phyloP scores from a whole-genome alignment of 495 filamentous ascomycete species.

The Cryomyces minteri region DNA sequence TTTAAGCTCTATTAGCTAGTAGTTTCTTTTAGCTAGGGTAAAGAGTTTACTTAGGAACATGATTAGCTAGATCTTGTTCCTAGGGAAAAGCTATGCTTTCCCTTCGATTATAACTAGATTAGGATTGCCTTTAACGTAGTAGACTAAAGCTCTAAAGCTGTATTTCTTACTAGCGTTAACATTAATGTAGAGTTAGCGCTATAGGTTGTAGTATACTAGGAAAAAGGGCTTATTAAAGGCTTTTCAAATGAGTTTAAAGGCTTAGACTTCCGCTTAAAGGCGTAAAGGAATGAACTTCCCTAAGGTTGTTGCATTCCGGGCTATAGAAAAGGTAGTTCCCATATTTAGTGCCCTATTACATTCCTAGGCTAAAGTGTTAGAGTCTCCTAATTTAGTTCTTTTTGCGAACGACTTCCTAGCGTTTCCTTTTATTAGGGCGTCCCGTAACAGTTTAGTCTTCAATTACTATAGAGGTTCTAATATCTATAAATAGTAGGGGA shows the following conservation, averaged over 20 bases:
- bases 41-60: slow-evolving; percentile 1
- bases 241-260: neutral
- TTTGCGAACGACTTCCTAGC: neutral
- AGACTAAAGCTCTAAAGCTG: neutral
- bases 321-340: too few species aligned
- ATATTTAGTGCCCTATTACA: too few species aligned
- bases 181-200: neutral
- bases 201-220: neutral
- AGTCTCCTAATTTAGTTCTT: neutral
- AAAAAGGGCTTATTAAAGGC: neutral
- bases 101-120: neutral
- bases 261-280: neutral
- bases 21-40: neutral
- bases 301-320: too few species aligned
- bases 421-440: neutral
- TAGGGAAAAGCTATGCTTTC: too few species aligned
- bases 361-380: too few species aligned
- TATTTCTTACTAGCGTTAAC: neutral
- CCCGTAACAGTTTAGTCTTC: neutral
- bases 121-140: neutral
- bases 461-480: neutral
- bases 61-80: slow-evolving; percentile 1
- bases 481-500: slow-evolving; percentile 1
- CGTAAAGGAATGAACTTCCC: too few species aligned
- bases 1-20: slow-evolving; percentile 1